These are phyloP conservation scores for Xerocomellus chrysenteron DNA, from an alignment of 768 basidiomycete genomes.

Conservation along the genomic window DNA sequence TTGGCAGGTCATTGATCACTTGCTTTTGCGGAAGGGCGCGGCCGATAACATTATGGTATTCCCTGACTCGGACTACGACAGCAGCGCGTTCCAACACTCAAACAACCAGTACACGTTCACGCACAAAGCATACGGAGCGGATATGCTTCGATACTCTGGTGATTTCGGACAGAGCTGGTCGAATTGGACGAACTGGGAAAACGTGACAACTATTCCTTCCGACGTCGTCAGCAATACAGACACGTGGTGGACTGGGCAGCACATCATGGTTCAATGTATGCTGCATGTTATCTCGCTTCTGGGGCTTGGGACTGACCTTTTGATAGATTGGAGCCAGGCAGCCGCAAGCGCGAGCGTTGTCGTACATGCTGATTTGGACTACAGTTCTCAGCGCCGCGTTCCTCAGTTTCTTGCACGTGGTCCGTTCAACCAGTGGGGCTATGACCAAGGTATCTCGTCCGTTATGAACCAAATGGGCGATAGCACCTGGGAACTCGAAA, in stretches of 20 bases:
- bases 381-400: constrained; percentile 63
- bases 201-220: constrained; percentile 60
- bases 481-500: constrained; percentile 79
- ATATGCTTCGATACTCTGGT: constrained; percentile 82
- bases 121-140: constrained; percentile 84
- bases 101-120: constrained; percentile 71
- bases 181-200: constrained; percentile 77
- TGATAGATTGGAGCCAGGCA: constrained; percentile 73
- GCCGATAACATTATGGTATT: constrained; percentile 82
- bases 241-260: constrained; percentile 78
- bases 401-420: constrained; percentile 88
- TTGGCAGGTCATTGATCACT: constrained; percentile 62
- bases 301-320: neutral
- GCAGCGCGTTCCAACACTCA: constrained; percentile 51
- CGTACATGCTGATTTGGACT: constrained; percentile 75
- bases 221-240: constrained; percentile 46
- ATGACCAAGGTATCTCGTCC: constrained; percentile 75
- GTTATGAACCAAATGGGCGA: constrained; percentile 64
- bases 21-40: constrained; percentile 79
- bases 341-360: constrained; percentile 62
- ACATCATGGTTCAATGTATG: constrained; percentile 88
- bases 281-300: neutral
- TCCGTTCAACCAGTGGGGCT: constrained; percentile 90
- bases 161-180: constrained; percentile 88
- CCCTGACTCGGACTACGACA: constrained; percentile 78